A percentile compares a stretch with the other conserved stretches of the same genome.
These are phyloP conservation scores for Niveomyces coronatus DNA, from an alignment of 2,329 filamentous ascomycete species.

Conservation along the genomic window DNA sequence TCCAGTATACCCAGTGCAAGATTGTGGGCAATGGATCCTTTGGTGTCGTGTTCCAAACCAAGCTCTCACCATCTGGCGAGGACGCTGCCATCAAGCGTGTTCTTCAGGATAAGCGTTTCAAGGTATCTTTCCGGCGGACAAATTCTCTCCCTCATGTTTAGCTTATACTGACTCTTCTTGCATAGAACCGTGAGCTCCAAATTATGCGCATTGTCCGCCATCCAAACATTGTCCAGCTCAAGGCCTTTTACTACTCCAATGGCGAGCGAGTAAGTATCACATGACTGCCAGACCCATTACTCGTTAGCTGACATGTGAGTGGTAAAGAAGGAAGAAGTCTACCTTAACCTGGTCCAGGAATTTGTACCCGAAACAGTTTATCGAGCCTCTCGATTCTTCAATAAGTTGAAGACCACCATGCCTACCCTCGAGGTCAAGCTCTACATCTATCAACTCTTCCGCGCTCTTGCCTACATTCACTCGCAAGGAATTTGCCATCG, in stretches of 20 bases:
- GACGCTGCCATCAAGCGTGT: constrained; percentile 99
- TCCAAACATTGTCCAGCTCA: constrained; percentile 96
- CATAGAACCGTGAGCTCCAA: constrained; percentile 98
- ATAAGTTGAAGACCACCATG: constrained; percentile 99
- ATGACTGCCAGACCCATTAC: neutral
- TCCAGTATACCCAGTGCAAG: constrained; percentile 99
- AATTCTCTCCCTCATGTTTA: constrained; percentile 8
- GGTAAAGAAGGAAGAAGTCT: constrained; percentile 93
- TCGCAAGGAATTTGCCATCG: constrained; percentile 98
- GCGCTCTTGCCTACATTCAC: constrained; percentile 96
- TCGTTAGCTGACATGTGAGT: constrained; percentile 6
- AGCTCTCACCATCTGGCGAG: constrained; percentile 93
- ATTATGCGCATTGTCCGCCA: constrained; percentile 99
- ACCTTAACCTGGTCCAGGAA: constrained; percentile 95
- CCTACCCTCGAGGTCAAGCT: constrained; percentile 97
- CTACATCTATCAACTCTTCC: constrained; percentile 99
- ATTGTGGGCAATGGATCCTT: constrained; percentile 99
- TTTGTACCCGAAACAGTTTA: constrained; percentile 98
- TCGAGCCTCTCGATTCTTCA: constrained; percentile 95
- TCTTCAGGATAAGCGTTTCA: constrained; percentile 98
- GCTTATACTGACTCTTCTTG: constrained; percentile 15
- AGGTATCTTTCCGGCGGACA: constrained; percentile 47
- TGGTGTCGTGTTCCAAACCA: constrained; percentile 97
- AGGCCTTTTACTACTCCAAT: constrained; percentile 99
- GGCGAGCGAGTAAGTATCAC: constrained; percentile 70